Evolutionary conservation across 257 asterid species (phyloP).

Genomic region (Fraxinus americana): DNA sequence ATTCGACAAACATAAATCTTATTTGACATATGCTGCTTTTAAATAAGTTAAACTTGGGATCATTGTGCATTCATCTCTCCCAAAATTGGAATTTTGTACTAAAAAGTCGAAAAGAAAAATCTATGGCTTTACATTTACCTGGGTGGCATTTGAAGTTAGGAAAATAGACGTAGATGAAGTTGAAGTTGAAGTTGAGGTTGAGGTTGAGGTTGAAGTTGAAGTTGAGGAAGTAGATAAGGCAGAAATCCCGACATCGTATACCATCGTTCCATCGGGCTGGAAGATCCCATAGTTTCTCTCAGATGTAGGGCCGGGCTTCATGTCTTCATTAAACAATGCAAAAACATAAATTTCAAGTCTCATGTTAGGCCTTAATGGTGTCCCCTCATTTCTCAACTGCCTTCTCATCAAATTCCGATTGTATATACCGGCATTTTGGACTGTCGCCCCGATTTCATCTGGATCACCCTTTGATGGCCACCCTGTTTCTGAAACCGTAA

Average conservation of each 20-base stretch:
- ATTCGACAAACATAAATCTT: not conserved
- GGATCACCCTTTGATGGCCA: slow-evolving; percentile 87
- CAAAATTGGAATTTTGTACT: not conserved
- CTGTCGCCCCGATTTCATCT: slow-evolving; percentile 63
- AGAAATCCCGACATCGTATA: slow-evolving; percentile 52
- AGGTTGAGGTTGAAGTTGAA: slow-evolving; percentile 33
- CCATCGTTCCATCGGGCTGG: slow-evolving; percentile 71
- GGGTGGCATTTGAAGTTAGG: slow-evolving; percentile 49
- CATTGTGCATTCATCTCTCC: not conserved
- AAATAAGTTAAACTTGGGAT: not conserved
- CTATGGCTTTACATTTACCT: slow-evolving; percentile 41
- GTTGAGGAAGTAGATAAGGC: slow-evolving; percentile 31
- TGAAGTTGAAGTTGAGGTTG: slow-evolving; percentile 27
- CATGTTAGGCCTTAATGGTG: slow-evolving; percentile 65
- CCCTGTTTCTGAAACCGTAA: slow-evolving; percentile 80
- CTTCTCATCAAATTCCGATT: slow-evolving; percentile 69
- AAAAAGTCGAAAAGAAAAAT: not conserved
- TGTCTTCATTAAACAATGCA: slow-evolving; percentile 79
- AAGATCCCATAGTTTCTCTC: slow-evolving; percentile 77
- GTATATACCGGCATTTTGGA: slow-evolving; percentile 62
- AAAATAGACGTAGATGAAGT: slow-evolving; percentile 40
- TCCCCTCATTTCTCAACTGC: slow-evolving; percentile 62
- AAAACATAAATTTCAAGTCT: slow-evolving; percentile 71
- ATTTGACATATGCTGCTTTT: not conserved
- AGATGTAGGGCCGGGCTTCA: slow-evolving; percentile 79